Conservation (phyloP, 192 early-diverging fungal species). For the Lunasporangiospora selenospora region DNA sequence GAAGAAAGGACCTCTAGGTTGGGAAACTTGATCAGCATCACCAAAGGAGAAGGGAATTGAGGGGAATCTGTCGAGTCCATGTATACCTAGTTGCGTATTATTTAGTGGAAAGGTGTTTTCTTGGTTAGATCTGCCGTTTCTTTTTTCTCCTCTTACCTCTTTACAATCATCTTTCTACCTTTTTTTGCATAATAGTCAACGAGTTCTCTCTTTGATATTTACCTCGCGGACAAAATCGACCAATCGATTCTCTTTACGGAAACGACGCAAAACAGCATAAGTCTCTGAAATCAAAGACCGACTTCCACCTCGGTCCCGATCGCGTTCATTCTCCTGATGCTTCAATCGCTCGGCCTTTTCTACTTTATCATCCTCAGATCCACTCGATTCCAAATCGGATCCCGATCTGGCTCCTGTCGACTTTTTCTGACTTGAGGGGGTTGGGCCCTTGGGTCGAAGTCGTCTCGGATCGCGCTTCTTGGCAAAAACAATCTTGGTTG, state of each 20-base stretch:
- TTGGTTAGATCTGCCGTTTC: no score
- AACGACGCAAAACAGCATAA: constrained; percentile 55
- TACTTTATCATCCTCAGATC: no score
- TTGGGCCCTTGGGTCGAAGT: no score
- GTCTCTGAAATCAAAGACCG: constrained; percentile 38
- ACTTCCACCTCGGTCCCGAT: constrained; percentile 42
- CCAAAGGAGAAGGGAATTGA: constrained; percentile 51
- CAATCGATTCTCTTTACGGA: constrained; percentile 50
- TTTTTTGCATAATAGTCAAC: no score
- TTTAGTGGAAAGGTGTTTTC: no score
- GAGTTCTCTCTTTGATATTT: no score
- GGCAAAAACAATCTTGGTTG: no score
- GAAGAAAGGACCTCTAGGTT: constrained; percentile 45
- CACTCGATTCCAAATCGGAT: constrained; percentile 5
- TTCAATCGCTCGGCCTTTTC: constrained; percentile 7
- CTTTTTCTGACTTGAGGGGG: no score
- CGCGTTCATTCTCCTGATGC: constrained; percentile 43
- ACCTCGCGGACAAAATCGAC: constrained; percentile 50
- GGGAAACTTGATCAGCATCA: constrained; percentile 62
- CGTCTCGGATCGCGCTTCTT: no score
- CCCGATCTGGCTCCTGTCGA: neutral
- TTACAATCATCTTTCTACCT: no score
- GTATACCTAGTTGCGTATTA: constrained; percentile 49
- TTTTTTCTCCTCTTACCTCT: no score
- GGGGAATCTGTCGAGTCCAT: constrained; percentile 57